phyloP scores from a whole-genome alignment of 306 rosid species.

The Rosa rugosa region DNA sequence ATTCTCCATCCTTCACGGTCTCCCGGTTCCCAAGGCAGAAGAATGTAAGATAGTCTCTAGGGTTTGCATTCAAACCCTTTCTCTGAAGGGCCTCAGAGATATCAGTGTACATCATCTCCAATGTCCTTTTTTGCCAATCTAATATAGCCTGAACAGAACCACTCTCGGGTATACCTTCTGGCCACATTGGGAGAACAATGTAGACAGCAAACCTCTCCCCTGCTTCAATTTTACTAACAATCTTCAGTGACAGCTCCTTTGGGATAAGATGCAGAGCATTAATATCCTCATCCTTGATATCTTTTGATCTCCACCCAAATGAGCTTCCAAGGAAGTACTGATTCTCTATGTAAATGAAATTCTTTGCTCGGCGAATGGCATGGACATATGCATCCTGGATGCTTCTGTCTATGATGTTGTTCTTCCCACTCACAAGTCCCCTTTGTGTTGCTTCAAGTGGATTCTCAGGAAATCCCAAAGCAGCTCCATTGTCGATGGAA shows the following conservation, averaged over 20 bases:
- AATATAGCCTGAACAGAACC: constrained; percentile 77
- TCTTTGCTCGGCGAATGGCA: constrained; percentile 73
- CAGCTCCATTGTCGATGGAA: constrained; percentile 82
- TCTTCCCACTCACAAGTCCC: constrained; percentile 79
- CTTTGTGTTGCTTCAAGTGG: constrained; percentile 37
- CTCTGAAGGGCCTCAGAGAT: constrained; percentile 53
- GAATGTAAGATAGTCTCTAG: constrained; percentile 61
- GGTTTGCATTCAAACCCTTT: constrained; percentile 46
- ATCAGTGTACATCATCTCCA: constrained; percentile 87
- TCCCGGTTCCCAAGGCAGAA: constrained; percentile 87
- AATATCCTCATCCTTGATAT: constrained; percentile 57
- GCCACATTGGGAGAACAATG: constrained; percentile 93
- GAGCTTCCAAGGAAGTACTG: constrained; percentile 92
- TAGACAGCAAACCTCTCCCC: constrained; percentile 66
- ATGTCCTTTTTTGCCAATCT: constrained; percentile 82
- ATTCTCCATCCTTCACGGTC: constrained; percentile 27
- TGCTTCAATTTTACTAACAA: constrained; percentile 84
- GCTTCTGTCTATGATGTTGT: constrained; percentile 64
- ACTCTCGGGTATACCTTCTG: constrained; percentile 86
- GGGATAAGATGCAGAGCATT: constrained; percentile 80
- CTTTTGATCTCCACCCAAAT: constrained; percentile 61
- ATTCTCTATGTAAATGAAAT: constrained; percentile 87
- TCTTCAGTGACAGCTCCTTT: constrained; percentile 73
- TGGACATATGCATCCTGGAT: constrained; percentile 80
- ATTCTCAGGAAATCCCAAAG: constrained; percentile 55